Evolutionary conservation across 306 rosid species (phyloP), one percentile per base, ranked within the genome.

Genomic region (Quercus mongolica): DNA sequence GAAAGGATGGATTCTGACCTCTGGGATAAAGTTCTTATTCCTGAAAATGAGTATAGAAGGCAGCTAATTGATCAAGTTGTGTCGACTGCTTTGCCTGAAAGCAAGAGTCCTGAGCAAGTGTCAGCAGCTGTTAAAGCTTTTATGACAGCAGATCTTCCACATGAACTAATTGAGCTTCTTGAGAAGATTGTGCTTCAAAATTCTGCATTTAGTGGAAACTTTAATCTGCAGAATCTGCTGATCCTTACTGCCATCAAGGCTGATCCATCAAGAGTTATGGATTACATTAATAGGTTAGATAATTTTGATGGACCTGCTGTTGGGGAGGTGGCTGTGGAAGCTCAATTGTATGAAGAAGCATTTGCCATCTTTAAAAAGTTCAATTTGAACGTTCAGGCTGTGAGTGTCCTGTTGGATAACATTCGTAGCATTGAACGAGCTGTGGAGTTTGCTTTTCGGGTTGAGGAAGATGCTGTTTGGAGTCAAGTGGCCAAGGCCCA

Each of bases 31-130:
- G 99, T 87, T 81, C 99, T 96, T 83, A 83, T 21, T 74, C 98
- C 99, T 21, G 99, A 96, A n/a, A 96, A 96, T 91, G 83, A 63
- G 55, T 96, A 83, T 78, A 89, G 99, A 85, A 93, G 98, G 85
- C 99, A 96, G 84, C 96, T 96, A 74, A 96, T 96, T 56, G 99
- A 93, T 89, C 99, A 95, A 85, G 98, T 95, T 72, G 98, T 96
- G 59, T 93, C 99, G 65, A 93, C 99, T 55, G 99, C 99, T 84
- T 87, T 96, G 82, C 99, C 99, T 10, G 99, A 96, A 87, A 96
- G 99, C 97, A 96, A 96, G 88, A 96, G 98, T 85, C 99, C 99
- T 4, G 99, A 96, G 79, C 99, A 96, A 86, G 99, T 96, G 79
- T 96, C 99, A 81, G 99, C 99, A 25, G 87, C 99, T 82, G 99